Evolutionary conservation across 2,329 filamentous ascomycete genomes (phyloP).

Genomic region (Aspergillus costaricaensis): DNA sequence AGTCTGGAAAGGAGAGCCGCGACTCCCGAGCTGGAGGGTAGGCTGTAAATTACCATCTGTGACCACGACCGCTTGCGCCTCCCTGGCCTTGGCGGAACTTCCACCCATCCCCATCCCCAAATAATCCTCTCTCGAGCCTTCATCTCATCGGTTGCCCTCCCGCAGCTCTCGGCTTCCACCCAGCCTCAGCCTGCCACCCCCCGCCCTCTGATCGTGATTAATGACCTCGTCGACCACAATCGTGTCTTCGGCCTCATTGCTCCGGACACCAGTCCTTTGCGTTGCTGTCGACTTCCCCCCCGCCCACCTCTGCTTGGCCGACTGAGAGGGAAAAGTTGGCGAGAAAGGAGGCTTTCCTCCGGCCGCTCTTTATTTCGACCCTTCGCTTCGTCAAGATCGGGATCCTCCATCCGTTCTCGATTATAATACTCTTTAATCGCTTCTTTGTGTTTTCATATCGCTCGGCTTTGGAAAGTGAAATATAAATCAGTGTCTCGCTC

Average conservation of each 20-base stretch:
- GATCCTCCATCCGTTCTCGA: slow-evolving; percentile 20
- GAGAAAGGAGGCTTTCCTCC: slow-evolving; percentile 47
- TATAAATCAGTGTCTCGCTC: slow-evolving; percentile 4
- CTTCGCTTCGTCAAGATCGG: slow-evolving; percentile 6
- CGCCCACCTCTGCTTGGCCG: slow-evolving; percentile 35
- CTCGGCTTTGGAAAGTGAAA: slow-evolving; percentile 4
- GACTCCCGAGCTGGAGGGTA: slow-evolving; percentile 20
- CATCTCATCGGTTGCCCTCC: slow-evolving; percentile 25
- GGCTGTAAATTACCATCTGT: slow-evolving; percentile 30
- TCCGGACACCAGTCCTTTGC: slow-evolving; percentile 27
- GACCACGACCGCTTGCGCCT: slow-evolving; percentile 36
- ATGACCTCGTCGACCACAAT: slow-evolving; percentile 31
- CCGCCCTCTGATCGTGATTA: slow-evolving; percentile 26
- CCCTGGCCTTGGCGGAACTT: slow-evolving; percentile 38
- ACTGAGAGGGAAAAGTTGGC: slow-evolving; percentile 35
- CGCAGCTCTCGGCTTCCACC: slow-evolving; percentile 20
- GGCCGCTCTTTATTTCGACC: slow-evolving; percentile 41
- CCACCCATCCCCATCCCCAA: slow-evolving; percentile 33
- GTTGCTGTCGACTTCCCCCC: slow-evolving; percentile 29
- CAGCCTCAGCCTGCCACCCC: slow-evolving; percentile 14
- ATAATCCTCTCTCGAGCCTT: slow-evolving; percentile 26
- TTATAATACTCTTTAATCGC: slow-evolving; percentile 14
- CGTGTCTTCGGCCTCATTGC: slow-evolving; percentile 28
- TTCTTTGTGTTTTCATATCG: slow-evolving; percentile 5
- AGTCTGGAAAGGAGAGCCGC: slow-evolving; percentile 16